These are phyloP conservation scores for Earliella scabrosa DNA, from an alignment of 1,284 basidiomycete species.

Conservation along the genomic window DNA sequence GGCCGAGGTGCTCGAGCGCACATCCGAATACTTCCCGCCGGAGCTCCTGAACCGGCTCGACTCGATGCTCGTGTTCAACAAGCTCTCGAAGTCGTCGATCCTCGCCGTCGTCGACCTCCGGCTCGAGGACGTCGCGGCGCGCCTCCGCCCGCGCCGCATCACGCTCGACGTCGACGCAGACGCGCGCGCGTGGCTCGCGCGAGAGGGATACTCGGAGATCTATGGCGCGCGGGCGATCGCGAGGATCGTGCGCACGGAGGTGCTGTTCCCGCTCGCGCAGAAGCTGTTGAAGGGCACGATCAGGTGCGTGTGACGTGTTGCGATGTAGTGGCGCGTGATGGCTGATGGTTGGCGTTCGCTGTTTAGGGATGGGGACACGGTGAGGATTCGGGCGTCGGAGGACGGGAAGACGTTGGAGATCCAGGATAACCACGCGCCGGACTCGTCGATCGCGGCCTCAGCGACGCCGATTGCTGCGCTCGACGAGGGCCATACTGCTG, in stretches of 20 bases:
- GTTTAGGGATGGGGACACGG: constrained; percentile 64
- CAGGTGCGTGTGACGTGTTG: constrained; percentile 48
- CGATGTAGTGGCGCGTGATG: neutral
- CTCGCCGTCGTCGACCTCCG: constrained; percentile 80
- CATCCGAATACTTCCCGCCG: constrained; percentile 84
- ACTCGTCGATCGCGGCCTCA: constrained; percentile 33
- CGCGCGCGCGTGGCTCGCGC: constrained; percentile 76
- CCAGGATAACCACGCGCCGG: constrained; percentile 59
- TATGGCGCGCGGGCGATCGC: constrained; percentile 90
- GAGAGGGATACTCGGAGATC: constrained; percentile 82
- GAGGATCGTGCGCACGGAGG: constrained; percentile 77
- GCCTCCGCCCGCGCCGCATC: constrained; percentile 72
- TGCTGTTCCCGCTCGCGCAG: constrained; percentile 79
- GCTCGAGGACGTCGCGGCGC: constrained; percentile 71
- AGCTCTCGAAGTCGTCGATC: constrained; percentile 76
- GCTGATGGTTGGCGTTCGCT: neutral
- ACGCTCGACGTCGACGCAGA: constrained; percentile 69
- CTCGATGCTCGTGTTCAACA: constrained; percentile 89
- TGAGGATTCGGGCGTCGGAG: constrained; percentile 52
- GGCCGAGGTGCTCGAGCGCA: constrained; percentile 75
- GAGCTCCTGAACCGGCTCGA: constrained; percentile 92
- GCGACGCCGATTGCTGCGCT: constrained; percentile 9
- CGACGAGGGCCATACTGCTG: neutral
- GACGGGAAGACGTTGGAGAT: constrained; percentile 54
- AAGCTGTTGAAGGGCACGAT: constrained; percentile 78